These are phyloP conservation scores for Rhizophora mangle DNA, from an alignment of 345 rosid genomes.

Conservation along the genomic window DNA sequence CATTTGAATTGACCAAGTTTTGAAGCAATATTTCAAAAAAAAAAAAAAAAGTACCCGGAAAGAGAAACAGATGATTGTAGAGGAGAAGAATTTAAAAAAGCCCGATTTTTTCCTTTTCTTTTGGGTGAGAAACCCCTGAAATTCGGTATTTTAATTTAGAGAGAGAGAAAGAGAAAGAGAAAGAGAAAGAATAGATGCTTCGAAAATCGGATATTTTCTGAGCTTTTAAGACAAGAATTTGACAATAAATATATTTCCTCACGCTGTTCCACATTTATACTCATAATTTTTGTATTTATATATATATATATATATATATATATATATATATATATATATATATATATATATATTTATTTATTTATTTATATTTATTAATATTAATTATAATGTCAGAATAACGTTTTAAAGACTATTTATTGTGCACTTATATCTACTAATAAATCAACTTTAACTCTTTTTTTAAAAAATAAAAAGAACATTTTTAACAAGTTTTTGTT, in stretches of 20 bases:
- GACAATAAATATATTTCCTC: too few species aligned
- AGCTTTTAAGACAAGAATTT: too few species aligned
- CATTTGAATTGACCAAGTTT: slow-evolving; percentile 21
- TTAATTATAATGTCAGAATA: background rate
- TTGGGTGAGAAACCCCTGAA: too few species aligned
- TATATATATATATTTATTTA: background rate
- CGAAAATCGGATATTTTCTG: too few species aligned
- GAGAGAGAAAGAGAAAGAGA: background rate
- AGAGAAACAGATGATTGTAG: background rate
- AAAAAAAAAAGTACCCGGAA: slow-evolving; percentile 21
- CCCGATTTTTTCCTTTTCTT: too few species aligned
- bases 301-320: background rate
- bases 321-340: background rate
- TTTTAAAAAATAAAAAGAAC: too few species aligned
- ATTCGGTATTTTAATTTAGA: background rate
- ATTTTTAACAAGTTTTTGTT: too few species aligned
- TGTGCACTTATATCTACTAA: background rate
- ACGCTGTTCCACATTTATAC: too few species aligned
- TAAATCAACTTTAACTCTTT: background rate
- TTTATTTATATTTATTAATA: background rate
- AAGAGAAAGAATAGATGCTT: too few species aligned
- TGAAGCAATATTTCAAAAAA: background rate
- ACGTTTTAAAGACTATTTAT: background rate
- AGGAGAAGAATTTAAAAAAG: too few species aligned
- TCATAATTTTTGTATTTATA: too few species aligned